These are phyloP conservation scores for Botrytis fabae DNA, from an alignment of 2,329 filamentous ascomycete genomes.

Conservation along the genomic window DNA sequence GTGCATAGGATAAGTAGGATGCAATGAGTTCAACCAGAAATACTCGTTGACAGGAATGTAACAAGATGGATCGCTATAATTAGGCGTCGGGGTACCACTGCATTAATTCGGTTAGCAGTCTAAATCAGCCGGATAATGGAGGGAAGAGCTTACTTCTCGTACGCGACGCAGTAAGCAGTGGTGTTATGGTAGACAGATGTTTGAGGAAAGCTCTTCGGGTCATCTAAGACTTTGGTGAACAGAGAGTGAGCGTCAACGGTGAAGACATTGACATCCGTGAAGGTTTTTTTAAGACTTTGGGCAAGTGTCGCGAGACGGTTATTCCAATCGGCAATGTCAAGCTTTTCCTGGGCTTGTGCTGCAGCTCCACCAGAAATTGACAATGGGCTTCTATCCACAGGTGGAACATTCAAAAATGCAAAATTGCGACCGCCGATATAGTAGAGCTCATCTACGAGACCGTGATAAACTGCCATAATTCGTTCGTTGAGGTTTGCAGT, in stretches of 20 bases:
- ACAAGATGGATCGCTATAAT: constrained; percentile 50
- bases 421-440: constrained; percentile 57
- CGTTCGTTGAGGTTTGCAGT: constrained; percentile 42
- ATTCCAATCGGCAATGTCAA: constrained; percentile 55
- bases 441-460: constrained; percentile 50
- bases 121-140: neutral
- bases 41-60: constrained; percentile 59
- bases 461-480: constrained; percentile 48
- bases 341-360: constrained; percentile 43
- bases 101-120: neutral
- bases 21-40: constrained; percentile 63
- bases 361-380: constrained; percentile 45
- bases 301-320: constrained; percentile 46
- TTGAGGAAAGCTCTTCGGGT: constrained; percentile 51
- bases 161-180: constrained; percentile 55
- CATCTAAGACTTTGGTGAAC: constrained; percentile 54
- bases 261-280: constrained; percentile 50
- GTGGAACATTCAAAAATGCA: constrained; percentile 59
- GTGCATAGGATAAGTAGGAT: constrained; percentile 64
- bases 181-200: constrained; percentile 56
- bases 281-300: constrained; percentile 37
- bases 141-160: constrained; percentile 50
- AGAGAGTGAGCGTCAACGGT: constrained; percentile 53
- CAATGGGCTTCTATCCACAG: constrained; percentile 55
- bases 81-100: constrained; percentile 48